Evolutionary conservation across 257 asterid species (phyloP).

Genomic region (Solanum neorickii): DNA sequence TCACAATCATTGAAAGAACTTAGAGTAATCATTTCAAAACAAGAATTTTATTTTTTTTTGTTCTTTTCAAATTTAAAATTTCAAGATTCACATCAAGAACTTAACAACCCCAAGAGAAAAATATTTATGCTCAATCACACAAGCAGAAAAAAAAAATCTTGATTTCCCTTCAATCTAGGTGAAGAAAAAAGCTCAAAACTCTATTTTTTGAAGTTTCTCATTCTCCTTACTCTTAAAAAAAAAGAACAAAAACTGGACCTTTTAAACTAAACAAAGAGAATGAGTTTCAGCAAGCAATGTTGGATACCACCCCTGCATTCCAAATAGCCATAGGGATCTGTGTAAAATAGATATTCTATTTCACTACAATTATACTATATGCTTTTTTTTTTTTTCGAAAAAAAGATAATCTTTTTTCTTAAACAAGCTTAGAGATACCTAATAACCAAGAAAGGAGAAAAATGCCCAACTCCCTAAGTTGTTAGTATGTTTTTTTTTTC

Average conservation of each 20-base stretch:
- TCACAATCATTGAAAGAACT: conserved; percentile 26
- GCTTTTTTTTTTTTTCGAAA: not conserved
- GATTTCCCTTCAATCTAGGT: not conserved
- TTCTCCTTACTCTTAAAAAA: not conserved
- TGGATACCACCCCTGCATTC: conserved; percentile 53
- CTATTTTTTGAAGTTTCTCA: conserved; percentile 1
- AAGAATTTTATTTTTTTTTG: not conserved
- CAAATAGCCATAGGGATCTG: conserved; percentile 61
- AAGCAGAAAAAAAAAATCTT: not conserved
- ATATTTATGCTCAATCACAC: not conserved
- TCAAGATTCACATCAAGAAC: conserved; percentile 8
- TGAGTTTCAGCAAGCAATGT: conserved; percentile 58
- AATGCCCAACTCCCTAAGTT: not conserved
- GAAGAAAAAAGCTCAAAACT: not conserved
- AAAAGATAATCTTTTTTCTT: not conserved
- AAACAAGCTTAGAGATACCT: not conserved
- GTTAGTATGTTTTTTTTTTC: no score
- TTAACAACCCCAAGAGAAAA: not conserved
- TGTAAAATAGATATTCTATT: conserved; percentile 22
- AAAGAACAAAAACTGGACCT: conserved; percentile 12
- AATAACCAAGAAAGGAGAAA: not conserved
- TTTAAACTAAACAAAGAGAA: conserved; percentile 62
- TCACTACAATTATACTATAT: not conserved
- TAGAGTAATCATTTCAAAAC: conserved; percentile 42
- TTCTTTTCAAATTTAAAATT: not conserved